Percentiles rank a stretch among this genome's conserved stretches.
These are phyloP conservation scores for Xylariales sp. DNA, from an alignment of 2,329 filamentous ascomycete genomes.

Conservation along the genomic window DNA sequence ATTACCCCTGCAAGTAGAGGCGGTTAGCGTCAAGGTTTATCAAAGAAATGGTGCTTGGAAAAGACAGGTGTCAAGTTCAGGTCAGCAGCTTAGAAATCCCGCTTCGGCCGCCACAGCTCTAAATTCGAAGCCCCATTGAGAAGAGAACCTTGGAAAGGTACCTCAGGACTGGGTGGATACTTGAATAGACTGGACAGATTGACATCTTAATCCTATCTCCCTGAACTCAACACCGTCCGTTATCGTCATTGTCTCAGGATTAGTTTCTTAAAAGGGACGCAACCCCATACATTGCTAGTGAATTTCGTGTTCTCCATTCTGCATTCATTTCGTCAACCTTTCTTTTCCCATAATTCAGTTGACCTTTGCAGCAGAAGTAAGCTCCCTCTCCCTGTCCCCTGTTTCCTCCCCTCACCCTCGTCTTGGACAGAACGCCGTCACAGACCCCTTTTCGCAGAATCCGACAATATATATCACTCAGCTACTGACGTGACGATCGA, in stretches of 20 bases:
- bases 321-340: conserved; percentile 1
- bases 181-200: conserved; percentile 7
- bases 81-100: conserved; percentile 6
- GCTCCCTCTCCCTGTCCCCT: neutral
- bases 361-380: conserved; percentile 6
- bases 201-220: conserved; percentile 5
- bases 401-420: neutral
- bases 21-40: conserved; percentile 2
- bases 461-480: too few species aligned
- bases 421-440: neutral
- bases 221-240: conserved; percentile 5
- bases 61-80: conserved; percentile 10
- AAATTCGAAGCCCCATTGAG: neutral
- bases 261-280: conserved; percentile 5
- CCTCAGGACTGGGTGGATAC: neutral
- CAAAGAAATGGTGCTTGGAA: conserved; percentile 7
- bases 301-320: conserved; percentile 4
- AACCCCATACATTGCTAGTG: too few species aligned
- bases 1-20: neutral
- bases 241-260: too few species aligned
- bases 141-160: neutral
- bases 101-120: neutral
- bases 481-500: too few species aligned
- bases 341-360: conserved; percentile 4
- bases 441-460: too few species aligned